A percentile compares a stretch with the other conserved stretches of the same genome.
These are phyloP conservation scores for Lyophyllum shimeji DNA, from an alignment of 768 basidiomycete species.

Conservation along the genomic window DNA sequence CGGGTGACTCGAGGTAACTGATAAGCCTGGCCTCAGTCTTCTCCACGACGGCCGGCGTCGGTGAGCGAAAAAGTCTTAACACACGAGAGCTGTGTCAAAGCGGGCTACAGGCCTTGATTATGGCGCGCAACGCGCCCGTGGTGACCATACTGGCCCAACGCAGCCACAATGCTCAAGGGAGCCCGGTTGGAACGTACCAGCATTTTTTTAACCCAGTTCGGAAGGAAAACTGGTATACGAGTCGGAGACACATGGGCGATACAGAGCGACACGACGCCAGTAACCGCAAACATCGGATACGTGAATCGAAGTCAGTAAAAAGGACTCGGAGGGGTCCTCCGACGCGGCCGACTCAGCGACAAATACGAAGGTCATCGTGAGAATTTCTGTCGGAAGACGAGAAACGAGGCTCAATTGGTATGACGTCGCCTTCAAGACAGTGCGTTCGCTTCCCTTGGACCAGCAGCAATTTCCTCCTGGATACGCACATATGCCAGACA, in stretches of 20 bases:
- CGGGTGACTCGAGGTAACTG: background rate
- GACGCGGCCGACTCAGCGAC: background rate
- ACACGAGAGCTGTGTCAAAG: background rate
- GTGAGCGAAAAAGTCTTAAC: background rate
- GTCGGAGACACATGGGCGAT: slow-evolving; percentile 4
- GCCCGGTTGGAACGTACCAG: background rate
- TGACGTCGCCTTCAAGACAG: background rate
- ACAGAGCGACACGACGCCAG: slow-evolving; percentile 3
- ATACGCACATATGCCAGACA: background rate
- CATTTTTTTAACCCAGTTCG: background rate
- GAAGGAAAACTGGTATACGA: background rate
- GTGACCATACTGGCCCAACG: background rate
- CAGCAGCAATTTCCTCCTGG: background rate
- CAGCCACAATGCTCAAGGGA: background rate
- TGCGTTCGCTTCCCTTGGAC: background rate
- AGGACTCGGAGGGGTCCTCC: background rate
- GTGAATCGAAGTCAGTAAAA: background rate
- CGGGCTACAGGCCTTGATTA: background rate
- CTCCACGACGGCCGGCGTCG: background rate
- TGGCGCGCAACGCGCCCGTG: background rate
- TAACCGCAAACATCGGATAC: background rate
- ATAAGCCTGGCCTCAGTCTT: background rate
- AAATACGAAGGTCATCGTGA: background rate
- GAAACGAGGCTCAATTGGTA: background rate
- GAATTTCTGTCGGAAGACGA: slow-evolving; percentile 3